These are phyloP conservation scores for Volvox africanus DNA, from an alignment of 139 green algal genomes.

Conservation along the genomic window DNA sequence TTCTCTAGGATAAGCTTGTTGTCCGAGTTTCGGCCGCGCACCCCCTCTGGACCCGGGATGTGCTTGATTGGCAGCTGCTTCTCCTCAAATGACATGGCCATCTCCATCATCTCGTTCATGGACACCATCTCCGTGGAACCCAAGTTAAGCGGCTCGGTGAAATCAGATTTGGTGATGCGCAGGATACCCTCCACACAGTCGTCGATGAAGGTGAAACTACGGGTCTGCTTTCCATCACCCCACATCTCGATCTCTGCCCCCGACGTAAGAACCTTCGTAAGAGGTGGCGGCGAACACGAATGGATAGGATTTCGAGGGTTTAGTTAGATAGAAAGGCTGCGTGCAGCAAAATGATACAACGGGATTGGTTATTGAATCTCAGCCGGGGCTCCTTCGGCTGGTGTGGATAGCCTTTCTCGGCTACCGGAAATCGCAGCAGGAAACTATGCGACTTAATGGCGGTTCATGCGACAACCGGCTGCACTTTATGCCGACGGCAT, in stretches of 20 bases:
- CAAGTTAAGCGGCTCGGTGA: constrained; percentile 97
- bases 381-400: no score
- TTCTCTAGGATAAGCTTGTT: constrained; percentile 97
- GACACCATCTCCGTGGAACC: constrained; percentile 96
- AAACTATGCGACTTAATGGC: no score
- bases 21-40: constrained; percentile 97
- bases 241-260: constrained; percentile 97
- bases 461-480: no score
- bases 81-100: constrained; percentile 63
- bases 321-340: no score
- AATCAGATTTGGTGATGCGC: constrained; percentile 98
- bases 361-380: no score
- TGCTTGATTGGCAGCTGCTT: constrained; percentile 95
- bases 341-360: no score
- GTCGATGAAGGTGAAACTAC: constrained; percentile 99
- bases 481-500: no score
- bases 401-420: no score
- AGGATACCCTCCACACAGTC: constrained; percentile 99
- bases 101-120: constrained; percentile 96
- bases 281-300: no score
- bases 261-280: constrained; percentile 79
- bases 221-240: constrained; percentile 99
- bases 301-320: no score
- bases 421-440: no score
- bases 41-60: constrained; percentile 98